phyloP scores from a whole-genome alignment of 192 early-diverging fungal species.

The Dissophora ornata region DNA sequence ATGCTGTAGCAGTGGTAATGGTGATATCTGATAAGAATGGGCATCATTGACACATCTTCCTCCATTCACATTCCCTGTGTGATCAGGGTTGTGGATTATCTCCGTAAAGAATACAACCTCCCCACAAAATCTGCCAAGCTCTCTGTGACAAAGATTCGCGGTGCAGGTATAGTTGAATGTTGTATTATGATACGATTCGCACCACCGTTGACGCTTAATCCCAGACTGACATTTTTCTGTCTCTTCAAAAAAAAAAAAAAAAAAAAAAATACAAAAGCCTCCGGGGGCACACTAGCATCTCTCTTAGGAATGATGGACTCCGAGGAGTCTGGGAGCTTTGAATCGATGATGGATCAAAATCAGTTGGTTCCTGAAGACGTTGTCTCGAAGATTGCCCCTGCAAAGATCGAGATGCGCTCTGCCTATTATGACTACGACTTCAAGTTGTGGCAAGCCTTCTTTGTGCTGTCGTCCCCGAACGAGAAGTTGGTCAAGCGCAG shows the following conservation, averaged over 20 bases:
- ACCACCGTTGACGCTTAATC: too few species aligned
- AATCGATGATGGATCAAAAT: slow-evolving; percentile 22
- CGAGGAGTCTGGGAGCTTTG: background rate
- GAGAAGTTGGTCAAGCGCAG: slow-evolving; percentile 73
- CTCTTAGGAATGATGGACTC: slow-evolving; percentile 20
- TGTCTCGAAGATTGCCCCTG: slow-evolving; percentile 19
- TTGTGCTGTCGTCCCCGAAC: slow-evolving; percentile 73
- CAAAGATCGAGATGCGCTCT: slow-evolving; percentile 23
- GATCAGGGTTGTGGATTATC: slow-evolving; percentile 66
- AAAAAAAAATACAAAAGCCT: too few species aligned
- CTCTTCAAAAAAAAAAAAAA: too few species aligned
- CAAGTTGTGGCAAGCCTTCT: slow-evolving; percentile 69
- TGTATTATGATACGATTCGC: background rate
- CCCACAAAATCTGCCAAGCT: slow-evolving; percentile 72
- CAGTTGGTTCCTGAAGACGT: slow-evolving; percentile 18
- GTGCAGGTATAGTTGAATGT: slow-evolving; percentile 24
- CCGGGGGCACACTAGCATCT: slow-evolving; percentile 44
- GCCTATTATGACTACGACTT: slow-evolving; percentile 67
- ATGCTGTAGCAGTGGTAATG: background rate
- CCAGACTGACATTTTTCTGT: too few species aligned
- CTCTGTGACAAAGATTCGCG: slow-evolving; percentile 59
- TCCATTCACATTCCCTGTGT: background rate
- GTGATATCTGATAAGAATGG: too few species aligned
- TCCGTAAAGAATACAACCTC: slow-evolving; percentile 58
- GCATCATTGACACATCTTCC: too few species aligned